Evolutionary conservation across 2,329 filamentous ascomycete species (phyloP).

Genomic region (Pseudogymnoascus sp.): DNA sequence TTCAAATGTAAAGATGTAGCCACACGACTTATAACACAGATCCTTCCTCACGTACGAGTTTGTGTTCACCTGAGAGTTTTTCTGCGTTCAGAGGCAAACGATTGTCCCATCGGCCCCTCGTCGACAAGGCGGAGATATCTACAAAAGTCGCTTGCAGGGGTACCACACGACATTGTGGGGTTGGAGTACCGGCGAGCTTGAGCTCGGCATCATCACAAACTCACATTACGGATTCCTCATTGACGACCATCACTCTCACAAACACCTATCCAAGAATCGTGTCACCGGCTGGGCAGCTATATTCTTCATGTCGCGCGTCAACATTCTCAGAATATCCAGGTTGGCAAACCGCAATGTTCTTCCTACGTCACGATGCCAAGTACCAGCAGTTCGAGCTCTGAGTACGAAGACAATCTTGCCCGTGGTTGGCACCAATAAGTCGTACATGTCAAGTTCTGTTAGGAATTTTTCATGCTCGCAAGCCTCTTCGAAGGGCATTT

Average conservation of each 20-base stretch:
- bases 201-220: background rate
- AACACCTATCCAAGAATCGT: background rate
- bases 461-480: background rate
- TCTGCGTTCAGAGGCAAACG: background rate
- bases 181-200: background rate
- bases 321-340: conserved; percentile 7
- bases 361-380: background rate
- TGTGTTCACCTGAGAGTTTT: background rate
- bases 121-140: conserved; percentile 6
- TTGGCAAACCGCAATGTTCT: conserved; percentile 4
- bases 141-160: conserved; percentile 8
- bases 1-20: background rate
- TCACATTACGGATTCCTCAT: background rate
- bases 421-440: background rate
- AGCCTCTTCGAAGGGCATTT: conserved; percentile 41
- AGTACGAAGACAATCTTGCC: background rate
- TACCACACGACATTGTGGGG: conserved; percentile 4
- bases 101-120: background rate
- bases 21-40: background rate
- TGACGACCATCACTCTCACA: background rate
- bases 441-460: background rate
- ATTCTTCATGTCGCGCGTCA: background rate
- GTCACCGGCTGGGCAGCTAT: background rate
- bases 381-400: conserved; percentile 1
- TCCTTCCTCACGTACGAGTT: background rate